Conservation (phyloP, 176 grass and related monocot genomes). For the Eleusine indica region DNA sequence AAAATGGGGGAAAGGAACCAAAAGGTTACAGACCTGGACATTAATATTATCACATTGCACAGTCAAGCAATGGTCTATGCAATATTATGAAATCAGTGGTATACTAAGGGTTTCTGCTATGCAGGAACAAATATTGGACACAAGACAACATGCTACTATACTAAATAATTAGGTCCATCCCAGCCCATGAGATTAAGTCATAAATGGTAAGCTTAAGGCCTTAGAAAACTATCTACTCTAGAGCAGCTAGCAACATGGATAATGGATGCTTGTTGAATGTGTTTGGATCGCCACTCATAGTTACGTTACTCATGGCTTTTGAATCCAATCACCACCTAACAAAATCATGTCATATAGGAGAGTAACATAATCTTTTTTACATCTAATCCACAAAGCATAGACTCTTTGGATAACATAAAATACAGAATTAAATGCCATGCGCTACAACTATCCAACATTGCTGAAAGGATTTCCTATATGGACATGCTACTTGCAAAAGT, state of each 20-base stretch:
- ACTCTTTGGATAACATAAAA: too few species aligned
- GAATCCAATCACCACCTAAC: too few species aligned
- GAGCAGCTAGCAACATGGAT: not conserved
- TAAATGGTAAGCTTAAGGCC: not conserved
- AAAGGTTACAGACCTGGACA: not conserved
- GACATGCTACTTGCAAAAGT: too few species aligned
- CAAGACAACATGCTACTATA: not conserved
- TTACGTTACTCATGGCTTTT: not conserved
- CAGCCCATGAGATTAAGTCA: not conserved
- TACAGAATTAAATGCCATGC: too few species aligned
- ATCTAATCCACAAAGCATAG: too few species aligned
- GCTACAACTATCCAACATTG: too few species aligned
- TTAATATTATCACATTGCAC: not conserved
- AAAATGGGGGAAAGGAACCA: not conserved
- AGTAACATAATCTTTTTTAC: too few species aligned
- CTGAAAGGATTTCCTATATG: too few species aligned
- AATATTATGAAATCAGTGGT: not conserved
- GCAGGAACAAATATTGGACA: slow-evolving; percentile 12
- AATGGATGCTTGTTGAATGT: not conserved
- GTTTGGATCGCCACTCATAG: not conserved
- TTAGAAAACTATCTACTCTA: not conserved
- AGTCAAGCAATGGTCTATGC: slow-evolving; percentile 12
- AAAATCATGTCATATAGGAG: too few species aligned
- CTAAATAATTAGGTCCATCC: not conserved
- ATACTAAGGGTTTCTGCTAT: not conserved